These are phyloP conservation scores for Lyophyllum shimeji DNA, from an alignment of 768 basidiomycete species.

Conservation along the genomic window DNA sequence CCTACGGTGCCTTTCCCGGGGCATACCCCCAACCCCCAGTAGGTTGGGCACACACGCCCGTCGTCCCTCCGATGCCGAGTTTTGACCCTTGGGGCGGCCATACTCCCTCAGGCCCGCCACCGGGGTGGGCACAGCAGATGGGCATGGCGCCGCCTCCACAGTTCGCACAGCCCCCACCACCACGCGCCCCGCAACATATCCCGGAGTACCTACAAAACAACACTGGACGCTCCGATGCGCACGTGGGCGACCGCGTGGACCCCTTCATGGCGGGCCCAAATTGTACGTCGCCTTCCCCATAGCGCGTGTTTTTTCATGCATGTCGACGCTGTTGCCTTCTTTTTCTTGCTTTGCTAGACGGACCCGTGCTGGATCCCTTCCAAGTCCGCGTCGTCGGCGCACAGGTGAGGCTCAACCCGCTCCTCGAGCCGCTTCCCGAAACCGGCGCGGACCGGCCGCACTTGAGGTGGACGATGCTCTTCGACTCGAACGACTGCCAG, in stretches of 20 bases:
- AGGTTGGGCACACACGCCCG: background rate
- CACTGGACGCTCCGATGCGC: conserved; percentile 4
- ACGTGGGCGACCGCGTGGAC: conserved; percentile 16
- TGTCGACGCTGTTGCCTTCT: background rate
- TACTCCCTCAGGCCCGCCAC: background rate
- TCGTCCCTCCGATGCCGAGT: background rate
- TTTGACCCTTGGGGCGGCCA: conserved; percentile 6
- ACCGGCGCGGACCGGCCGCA: conserved; percentile 43
- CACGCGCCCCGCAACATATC: background rate
- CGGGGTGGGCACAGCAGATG: conserved; percentile 2
- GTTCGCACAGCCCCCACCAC: background rate
- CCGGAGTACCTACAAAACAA: background rate
- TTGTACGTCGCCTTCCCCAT: conserved; percentile 15
- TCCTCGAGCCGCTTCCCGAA: conserved; percentile 47
- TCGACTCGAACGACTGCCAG: conserved; percentile 56
- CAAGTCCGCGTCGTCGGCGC: conserved; percentile 50
- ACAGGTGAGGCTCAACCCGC: conserved; percentile 55
- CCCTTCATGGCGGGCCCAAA: conserved; percentile 18
- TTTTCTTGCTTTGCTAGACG: too few relatives aligned
- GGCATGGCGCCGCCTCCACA: background rate
- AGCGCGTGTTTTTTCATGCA: background rate
- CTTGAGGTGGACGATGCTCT: conserved; percentile 77
- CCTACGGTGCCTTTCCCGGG: background rate
- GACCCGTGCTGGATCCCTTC: conserved; percentile 69
- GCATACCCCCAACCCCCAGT: background rate